phyloP scores from a whole-genome alignment of 1,284 basidiomycete genomes.

The Microbotryum saponariae region DNA sequence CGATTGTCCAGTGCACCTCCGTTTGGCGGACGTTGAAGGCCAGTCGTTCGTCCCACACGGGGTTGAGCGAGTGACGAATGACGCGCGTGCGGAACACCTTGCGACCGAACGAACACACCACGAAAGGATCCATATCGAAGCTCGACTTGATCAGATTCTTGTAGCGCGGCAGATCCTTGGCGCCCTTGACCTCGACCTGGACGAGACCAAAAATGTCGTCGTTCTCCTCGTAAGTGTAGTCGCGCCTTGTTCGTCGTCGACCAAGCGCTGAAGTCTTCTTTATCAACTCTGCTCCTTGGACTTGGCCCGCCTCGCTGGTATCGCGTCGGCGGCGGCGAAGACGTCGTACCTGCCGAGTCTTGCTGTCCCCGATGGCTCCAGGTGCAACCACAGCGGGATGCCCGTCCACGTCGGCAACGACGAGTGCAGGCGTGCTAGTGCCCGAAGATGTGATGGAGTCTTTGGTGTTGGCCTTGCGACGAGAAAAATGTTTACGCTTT shows the following conservation, averaged over 20 bases:
- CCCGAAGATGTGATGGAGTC: too few relatives aligned
- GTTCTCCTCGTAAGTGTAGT: conserved; percentile 33
- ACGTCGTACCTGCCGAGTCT: too few relatives aligned
- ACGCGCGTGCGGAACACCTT: conserved; percentile 80
- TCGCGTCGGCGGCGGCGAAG: too few relatives aligned
- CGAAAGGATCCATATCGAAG: conserved; percentile 97
- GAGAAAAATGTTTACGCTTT: background rate
- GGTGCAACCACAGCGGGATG: too few relatives aligned
- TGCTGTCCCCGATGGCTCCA: too few relatives aligned
- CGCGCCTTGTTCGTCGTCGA: background rate
- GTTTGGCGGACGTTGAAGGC: conserved; percentile 88
- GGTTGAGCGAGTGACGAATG: conserved; percentile 55
- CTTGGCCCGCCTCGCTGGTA: conserved; percentile 1
- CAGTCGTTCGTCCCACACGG: conserved; percentile 90
- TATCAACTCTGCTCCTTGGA: conserved; percentile 5
- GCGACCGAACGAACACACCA: conserved; percentile 90
- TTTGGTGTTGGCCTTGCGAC: too few relatives aligned
- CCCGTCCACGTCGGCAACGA: too few relatives aligned
- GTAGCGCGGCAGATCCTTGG: conserved; percentile 72
- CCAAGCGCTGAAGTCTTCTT: conserved; percentile 3
- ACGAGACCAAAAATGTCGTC: conserved; percentile 88
- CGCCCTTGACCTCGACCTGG: conserved; percentile 65
- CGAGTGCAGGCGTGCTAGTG: too few relatives aligned
- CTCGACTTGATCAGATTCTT: conserved; percentile 59
- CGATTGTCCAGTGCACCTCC: conserved; percentile 57